Conservation (phyloP, 768 basidiomycete species). For the Trametes villosa region DNA sequence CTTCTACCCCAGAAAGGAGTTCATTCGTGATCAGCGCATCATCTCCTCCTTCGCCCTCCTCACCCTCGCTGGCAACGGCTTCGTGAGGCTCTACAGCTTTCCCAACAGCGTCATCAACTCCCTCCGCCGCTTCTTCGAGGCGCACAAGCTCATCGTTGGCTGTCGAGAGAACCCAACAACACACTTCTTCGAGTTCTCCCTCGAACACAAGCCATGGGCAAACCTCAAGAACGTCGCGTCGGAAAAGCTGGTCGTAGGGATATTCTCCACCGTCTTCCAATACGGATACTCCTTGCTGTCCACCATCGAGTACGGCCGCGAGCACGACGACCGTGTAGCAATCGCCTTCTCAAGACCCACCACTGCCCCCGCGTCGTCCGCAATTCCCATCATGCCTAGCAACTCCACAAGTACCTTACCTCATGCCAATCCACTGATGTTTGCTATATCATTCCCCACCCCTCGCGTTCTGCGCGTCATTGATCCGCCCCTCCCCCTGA, state of each 20-base stretch:
- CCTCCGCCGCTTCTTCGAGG: conserved; percentile 61
- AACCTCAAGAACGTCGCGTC: conserved; percentile 66
- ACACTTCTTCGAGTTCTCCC: conserved; percentile 66
- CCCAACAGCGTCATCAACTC: conserved; percentile 53
- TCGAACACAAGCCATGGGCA: conserved; percentile 75
- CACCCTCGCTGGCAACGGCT: conserved; percentile 65
- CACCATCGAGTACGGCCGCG: conserved; percentile 76
- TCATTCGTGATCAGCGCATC: conserved; percentile 60
- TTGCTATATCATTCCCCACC: conserved; percentile 76
- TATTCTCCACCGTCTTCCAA: conserved; percentile 64
- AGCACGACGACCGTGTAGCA: conserved; percentile 71
- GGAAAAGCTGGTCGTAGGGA: conserved; percentile 71
- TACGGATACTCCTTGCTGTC: conserved; percentile 69
- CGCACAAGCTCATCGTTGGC: conserved; percentile 45
- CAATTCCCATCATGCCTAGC: conserved; percentile 44
- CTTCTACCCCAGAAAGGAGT: conserved; percentile 65
- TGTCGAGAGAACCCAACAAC: conserved; percentile 60
- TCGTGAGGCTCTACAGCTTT: conserved; percentile 74
- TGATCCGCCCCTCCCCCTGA: conserved; percentile 73
- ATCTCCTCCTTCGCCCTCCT: conserved; percentile 69
- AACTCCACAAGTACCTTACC: conserved; percentile 34
- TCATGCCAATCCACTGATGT: conserved; percentile 42
- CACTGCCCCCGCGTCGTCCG: conserved; percentile 41
- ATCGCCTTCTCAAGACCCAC: conserved; percentile 68
- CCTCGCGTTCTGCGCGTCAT: conserved; percentile 73